A percentile compares a stretch with the other conserved stretches of the same genome.
These are phyloP conservation scores for Scalesia atractyloides DNA, from an alignment of 129 eudicot genomes.

Conservation along the genomic window DNA sequence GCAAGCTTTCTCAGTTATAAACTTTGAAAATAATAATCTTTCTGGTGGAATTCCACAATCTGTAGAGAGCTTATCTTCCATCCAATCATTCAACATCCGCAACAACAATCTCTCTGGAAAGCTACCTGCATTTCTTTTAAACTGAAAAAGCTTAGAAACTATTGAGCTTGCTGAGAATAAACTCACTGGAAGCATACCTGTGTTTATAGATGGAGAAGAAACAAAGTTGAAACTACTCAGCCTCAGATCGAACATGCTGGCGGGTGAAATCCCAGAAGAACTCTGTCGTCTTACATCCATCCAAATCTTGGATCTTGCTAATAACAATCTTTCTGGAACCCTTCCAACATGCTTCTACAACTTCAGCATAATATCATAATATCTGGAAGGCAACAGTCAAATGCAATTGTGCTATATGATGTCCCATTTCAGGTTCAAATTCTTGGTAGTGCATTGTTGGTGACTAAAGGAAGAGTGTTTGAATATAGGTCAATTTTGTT, in stretches of 20 bases:
- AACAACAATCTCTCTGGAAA: constrained; percentile 28
- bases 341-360: constrained; percentile 32
- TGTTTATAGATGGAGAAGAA: background rate
- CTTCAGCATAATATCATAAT: constrained; percentile 25
- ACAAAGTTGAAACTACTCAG: background rate
- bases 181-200: background rate
- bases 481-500: constrained; percentile 20
- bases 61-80: constrained; percentile 16
- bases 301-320: constrained; percentile 4
- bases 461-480: constrained; percentile 39
- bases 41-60: constrained; percentile 38
- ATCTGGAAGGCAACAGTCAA: background rate
- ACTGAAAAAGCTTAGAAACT: background rate
- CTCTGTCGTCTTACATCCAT: background rate
- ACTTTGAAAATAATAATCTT: constrained; percentile 26
- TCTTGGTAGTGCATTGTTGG: constrained; percentile 21
- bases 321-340: constrained; percentile 27
- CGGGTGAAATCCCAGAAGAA: constrained; percentile 5
- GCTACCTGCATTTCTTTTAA: constrained; percentile 10
- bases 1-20: constrained; percentile 20
- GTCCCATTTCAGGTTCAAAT: background rate
- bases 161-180: constrained; percentile 12
- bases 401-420: background rate
- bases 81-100: constrained; percentile 21
- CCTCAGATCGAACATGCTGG: background rate